Conservation (phyloP, 1,284 basidiomycete genomes). For the Boletus sp. region DNA sequence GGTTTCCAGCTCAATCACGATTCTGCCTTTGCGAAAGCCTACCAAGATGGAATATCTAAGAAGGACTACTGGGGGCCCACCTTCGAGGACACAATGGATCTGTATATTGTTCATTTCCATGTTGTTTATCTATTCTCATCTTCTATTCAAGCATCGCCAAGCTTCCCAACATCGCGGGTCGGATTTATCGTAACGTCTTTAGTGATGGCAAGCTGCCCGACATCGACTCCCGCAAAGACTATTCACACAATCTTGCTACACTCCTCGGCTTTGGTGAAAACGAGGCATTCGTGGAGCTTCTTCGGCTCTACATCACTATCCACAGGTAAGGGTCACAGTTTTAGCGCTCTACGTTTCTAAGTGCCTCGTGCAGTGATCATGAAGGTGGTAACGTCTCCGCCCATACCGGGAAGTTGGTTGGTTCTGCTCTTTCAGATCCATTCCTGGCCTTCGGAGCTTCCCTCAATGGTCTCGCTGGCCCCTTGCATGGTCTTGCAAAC, state of each 20-base stretch:
- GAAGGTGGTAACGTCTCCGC: slow-evolving; percentile 98
- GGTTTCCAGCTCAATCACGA: slow-evolving; percentile 82
- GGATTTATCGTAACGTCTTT: slow-evolving; percentile 95
- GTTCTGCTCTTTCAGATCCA: slow-evolving; percentile 96
- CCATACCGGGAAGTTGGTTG: slow-evolving; percentile 95
- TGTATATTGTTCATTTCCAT: slow-evolving; percentile 46
- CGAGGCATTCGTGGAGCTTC: slow-evolving; percentile 86
- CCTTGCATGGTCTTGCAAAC: slow-evolving; percentile 95
- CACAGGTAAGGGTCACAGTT: slow-evolving; percentile 55
- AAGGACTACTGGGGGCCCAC: slow-evolving; percentile 96
- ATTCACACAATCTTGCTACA: slow-evolving; percentile 89
- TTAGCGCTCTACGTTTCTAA: slow-evolving; percentile 1
- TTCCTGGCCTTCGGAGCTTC: slow-evolving; percentile 95
- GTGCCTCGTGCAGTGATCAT: slow-evolving; percentile 65
- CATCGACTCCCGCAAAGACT: slow-evolving; percentile 86
- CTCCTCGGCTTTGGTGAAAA: slow-evolving; percentile 93
- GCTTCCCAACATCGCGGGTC: slow-evolving; percentile 93
- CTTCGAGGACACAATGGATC: slow-evolving; percentile 96
- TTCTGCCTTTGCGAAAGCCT: slow-evolving; percentile 95
- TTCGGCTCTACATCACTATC: slow-evolving; percentile 96
- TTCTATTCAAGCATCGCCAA: slow-evolving; percentile 75
- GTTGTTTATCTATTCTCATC: slow-evolving; percentile 9
- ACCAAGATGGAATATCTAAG: slow-evolving; percentile 90
- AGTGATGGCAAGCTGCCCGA: slow-evolving; percentile 85
- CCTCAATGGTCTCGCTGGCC: slow-evolving; percentile 94